phyloP scores from a whole-genome alignment of 495 filamentous ascomycete genomes.

The Talaromyces stipitatus region DNA sequence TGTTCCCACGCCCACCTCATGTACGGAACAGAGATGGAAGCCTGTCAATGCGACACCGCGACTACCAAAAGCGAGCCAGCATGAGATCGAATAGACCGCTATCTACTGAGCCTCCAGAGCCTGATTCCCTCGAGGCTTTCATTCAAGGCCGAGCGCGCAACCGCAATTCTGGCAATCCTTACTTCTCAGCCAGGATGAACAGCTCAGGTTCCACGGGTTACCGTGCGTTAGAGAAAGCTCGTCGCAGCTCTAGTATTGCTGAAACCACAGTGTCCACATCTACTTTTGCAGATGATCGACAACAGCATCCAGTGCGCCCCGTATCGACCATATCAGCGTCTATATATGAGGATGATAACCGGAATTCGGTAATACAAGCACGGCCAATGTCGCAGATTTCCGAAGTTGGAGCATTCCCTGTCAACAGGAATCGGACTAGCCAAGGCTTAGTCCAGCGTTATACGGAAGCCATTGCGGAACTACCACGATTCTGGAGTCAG shows the following conservation, averaged over 20 bases:
- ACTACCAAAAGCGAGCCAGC: constrained; percentile 27
- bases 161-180: constrained; percentile 36
- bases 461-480: constrained; percentile 33
- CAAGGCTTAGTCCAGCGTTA: constrained; percentile 36
- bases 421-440: constrained; percentile 23
- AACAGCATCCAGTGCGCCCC: constrained; percentile 28
- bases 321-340: constrained; percentile 34
- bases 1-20: constrained; percentile 33
- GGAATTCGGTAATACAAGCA: constrained; percentile 12
- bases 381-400: constrained; percentile 18
- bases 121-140: constrained; percentile 38
- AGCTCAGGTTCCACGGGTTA: constrained; percentile 28
- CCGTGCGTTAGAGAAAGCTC: constrained; percentile 28
- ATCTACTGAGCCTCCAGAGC: constrained; percentile 31
- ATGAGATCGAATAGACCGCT: constrained; percentile 18
- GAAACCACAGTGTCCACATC: constrained; percentile 29
- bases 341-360: constrained; percentile 33
- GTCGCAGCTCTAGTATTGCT: constrained; percentile 30
- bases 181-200: constrained; percentile 33
- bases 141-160: constrained; percentile 36
- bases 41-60: constrained; percentile 11
- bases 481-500: constrained; percentile 37
- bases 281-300: constrained; percentile 27
- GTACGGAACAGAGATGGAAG: constrained; percentile 22
- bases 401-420: constrained; percentile 14